Conservation (phyloP, 345 rosid genomes). For the Cardamine resedifolia region DNA sequence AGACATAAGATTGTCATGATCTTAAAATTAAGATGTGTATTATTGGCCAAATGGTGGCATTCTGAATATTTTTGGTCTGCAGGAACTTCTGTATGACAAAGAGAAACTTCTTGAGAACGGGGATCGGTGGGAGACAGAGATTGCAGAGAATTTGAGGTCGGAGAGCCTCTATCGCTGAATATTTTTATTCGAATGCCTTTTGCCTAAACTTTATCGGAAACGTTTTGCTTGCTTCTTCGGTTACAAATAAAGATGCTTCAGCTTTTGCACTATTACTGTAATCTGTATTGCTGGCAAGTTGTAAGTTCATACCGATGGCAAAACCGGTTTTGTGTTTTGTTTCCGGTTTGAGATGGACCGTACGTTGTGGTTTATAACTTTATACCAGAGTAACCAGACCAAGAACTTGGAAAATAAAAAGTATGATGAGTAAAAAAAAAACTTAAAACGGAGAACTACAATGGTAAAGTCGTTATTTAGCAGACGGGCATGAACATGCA, state of each 20-base stretch:
- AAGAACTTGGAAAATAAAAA: not conserved
- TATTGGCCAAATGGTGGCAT: not conserved
- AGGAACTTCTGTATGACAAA: slow-evolving; percentile 94
- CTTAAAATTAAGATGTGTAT: not conserved
- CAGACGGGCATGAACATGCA: not conserved
- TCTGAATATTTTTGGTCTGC: slow-evolving; percentile 30
- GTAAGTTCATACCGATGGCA: not conserved
- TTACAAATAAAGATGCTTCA: slow-evolving; percentile 28
- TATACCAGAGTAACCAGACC: not conserved
- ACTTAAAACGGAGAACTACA: not conserved
- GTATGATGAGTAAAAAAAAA: not conserved
- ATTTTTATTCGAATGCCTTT: not conserved
- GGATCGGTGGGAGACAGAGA: slow-evolving; percentile 97
- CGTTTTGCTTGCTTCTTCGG: slow-evolving; percentile 7
- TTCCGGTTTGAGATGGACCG: not conserved
- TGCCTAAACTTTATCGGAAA: not conserved
- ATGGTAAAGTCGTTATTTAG: not conserved
- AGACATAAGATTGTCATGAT: not conserved
- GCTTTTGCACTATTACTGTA: not conserved
- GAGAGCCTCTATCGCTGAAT: slow-evolving; percentile 89
- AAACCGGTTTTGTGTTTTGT: slow-evolving; percentile 9
- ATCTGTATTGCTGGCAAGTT: slow-evolving; percentile 14
- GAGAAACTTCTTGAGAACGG: slow-evolving; percentile 98
- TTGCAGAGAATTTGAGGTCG: slow-evolving; percentile 93
- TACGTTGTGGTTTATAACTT: not conserved